A percentile compares a stretch with the other conserved stretches of the same genome.
Evolutionary conservation across 768 basidiomycete species (phyloP).

Genomic region (Pleurotus tuber-regium): DNA sequence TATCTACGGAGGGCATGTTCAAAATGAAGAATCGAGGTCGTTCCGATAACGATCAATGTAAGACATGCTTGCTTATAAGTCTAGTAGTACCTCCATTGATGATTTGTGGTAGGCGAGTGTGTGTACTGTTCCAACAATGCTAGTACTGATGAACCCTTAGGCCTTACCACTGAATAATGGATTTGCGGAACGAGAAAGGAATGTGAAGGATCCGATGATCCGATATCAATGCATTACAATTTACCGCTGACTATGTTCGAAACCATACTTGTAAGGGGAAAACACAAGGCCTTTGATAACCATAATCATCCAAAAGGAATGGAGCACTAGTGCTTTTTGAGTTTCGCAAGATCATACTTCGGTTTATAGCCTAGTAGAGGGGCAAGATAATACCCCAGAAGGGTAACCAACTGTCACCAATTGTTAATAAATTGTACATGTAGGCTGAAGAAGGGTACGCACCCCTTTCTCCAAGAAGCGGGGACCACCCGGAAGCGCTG

Average conservation of each 20-base stretch:
- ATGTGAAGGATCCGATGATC: too few species aligned
- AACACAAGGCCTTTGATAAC: background rate
- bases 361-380: background rate
- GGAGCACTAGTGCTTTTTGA: slow-evolving; percentile 4
- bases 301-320: too few species aligned
- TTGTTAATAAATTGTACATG: too few species aligned
- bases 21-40: background rate
- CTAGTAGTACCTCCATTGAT: too few species aligned
- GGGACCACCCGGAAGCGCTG: slow-evolving; percentile 1
- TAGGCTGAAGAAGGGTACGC: background rate
- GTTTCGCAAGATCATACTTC: background rate
- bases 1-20: background rate
- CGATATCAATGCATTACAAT: too few species aligned
- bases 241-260: too few species aligned
- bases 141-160: too few species aligned
- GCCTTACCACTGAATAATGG: too few species aligned
- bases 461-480: slow-evolving; percentile 6
- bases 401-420: slow-evolving; percentile 2
- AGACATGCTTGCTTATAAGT: too few species aligned
- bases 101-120: too few species aligned
- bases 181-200: too few species aligned
- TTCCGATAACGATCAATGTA: background rate
- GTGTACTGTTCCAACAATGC: too few species aligned
- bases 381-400: background rate
- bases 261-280: background rate